Percentiles rank a stretch among this genome's conserved stretches.
These are phyloP conservation scores for Saccharum hybrid DNA, from an alignment of 202 grass and related monocot genomes.

Conservation along the genomic window DNA sequence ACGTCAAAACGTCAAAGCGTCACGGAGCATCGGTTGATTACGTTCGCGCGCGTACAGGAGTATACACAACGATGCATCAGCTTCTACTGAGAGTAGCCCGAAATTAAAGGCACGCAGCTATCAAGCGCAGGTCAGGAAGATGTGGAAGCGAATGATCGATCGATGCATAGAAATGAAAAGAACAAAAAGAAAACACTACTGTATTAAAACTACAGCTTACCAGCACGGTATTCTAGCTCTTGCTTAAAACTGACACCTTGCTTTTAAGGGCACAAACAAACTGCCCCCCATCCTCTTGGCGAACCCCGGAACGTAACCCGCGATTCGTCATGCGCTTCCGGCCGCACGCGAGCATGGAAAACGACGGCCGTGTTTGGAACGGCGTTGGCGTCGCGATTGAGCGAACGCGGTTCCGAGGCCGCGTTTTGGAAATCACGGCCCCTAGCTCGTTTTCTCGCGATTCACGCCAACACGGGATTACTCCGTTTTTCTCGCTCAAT, in stretches of 20 bases:
- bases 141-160: neutral
- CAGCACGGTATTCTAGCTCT: conserved; percentile 19
- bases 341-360: no score
- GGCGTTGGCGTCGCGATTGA: no score
- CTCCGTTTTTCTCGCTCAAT: no score
- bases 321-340: no score
- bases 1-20: neutral
- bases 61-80: neutral
- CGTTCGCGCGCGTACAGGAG: neutral
- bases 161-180: neutral
- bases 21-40: neutral
- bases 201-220: neutral
- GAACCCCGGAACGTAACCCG: no score
- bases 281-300: no score
- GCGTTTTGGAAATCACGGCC: no score
- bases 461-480: no score
- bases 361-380: no score
- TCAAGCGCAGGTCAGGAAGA: neutral
- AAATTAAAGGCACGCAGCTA: neutral
- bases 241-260: neutral
- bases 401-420: no score
- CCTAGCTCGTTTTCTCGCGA: no score
- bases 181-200: no score
- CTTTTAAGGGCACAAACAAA: neutral
- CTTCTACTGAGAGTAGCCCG: neutral